Percentiles rank a stretch among this genome's conserved stretches.
Conservation (phyloP, 345 rosid genomes). For the Eucalyptus victrix region DNA sequence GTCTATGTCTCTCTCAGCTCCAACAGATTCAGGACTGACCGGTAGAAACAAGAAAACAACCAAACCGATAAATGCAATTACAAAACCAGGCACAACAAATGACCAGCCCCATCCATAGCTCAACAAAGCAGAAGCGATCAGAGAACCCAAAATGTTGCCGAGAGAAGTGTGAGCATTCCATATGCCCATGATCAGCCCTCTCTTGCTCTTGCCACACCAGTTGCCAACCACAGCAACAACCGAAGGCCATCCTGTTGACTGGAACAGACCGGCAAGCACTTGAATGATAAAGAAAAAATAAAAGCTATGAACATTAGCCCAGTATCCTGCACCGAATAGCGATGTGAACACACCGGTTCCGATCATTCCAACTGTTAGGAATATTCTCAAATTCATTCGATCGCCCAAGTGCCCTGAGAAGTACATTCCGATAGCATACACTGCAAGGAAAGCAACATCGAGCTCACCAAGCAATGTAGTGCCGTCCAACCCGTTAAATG, state of each 20-base stretch:
- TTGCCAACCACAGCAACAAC: constrained; percentile 93
- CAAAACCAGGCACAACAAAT: constrained; percentile 71
- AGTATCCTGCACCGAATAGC: constrained; percentile 71
- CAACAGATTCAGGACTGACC: constrained; percentile 61
- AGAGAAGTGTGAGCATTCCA: constrained; percentile 98
- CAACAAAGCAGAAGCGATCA: constrained; percentile 62
- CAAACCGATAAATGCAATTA: constrained; percentile 41
- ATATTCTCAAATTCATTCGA: constrained; percentile 67
- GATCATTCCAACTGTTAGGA: constrained; percentile 76
- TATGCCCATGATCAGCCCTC: constrained; percentile 92
- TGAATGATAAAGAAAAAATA: constrained; percentile 64
- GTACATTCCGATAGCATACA: constrained; percentile 81
- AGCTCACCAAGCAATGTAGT: constrained; percentile 75
- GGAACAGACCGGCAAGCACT: constrained; percentile 73
- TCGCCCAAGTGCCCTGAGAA: constrained; percentile 93
- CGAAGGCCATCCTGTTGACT: constrained; percentile 98
- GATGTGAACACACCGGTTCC: constrained; percentile 83
- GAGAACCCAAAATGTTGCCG: constrained; percentile 81
- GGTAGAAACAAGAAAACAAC: constrained; percentile 65
- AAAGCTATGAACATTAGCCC: constrained; percentile 66
- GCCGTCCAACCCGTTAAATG: constrained; percentile 65
- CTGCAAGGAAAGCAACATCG: constrained; percentile 72
- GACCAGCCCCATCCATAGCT: constrained; percentile 99
- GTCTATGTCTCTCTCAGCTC: constrained; percentile 43
- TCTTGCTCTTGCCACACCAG: constrained; percentile 88